A percentile compares a stretch with the other conserved stretches of the same genome.
phyloP scores from a whole-genome alignment of 108 stramenopile species.

The Skeletonema marinoi region DNA sequence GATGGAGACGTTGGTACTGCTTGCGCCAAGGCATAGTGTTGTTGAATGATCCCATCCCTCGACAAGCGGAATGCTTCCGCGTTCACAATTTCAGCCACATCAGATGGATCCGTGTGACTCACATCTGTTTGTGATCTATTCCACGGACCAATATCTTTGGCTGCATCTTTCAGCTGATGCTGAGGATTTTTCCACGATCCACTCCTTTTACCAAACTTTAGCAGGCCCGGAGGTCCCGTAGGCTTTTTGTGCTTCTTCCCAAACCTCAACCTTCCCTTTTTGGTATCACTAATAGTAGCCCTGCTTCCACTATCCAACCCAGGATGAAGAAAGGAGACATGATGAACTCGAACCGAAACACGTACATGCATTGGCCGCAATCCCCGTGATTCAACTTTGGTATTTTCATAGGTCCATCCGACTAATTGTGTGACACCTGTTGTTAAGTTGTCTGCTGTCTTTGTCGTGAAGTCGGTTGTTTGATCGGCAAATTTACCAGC shows the following conservation, averaged over 20 bases:
- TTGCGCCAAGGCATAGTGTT: conserved; percentile 37
- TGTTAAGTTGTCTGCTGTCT: background rate
- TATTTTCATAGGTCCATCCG: conserved; percentile 8
- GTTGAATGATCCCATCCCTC: conserved; percentile 51
- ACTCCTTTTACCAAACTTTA: conserved; percentile 29
- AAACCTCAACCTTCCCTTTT: conserved; percentile 12
- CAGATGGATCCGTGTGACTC: conserved; percentile 7
- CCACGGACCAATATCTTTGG: background rate
- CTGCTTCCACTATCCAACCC: conserved; percentile 34
- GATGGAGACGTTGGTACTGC: background rate
- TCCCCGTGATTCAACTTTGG: conserved; percentile 1
- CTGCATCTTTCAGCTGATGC: background rate
- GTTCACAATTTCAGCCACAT: conserved; percentile 32
- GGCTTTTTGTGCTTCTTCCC: background rate
- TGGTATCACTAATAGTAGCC: conserved; percentile 1
- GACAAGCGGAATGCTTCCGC: conserved; percentile 46
- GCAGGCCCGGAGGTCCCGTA: conserved; percentile 15
- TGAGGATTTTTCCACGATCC: conserved; percentile 36
- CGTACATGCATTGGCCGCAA: conserved; percentile 48
- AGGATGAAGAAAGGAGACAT: conserved; percentile 45
- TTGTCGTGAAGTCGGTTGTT: background rate
- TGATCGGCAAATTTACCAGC: background rate
- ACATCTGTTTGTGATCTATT: background rate
- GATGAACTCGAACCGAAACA: conserved; percentile 44
- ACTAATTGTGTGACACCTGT: conserved; percentile 10